Evolutionary conservation across 176 grass and related monocot genomes (phyloP), one percentile per base, ranked within the genome.

Genomic region (Echinochloa phyllopogon): DNA sequence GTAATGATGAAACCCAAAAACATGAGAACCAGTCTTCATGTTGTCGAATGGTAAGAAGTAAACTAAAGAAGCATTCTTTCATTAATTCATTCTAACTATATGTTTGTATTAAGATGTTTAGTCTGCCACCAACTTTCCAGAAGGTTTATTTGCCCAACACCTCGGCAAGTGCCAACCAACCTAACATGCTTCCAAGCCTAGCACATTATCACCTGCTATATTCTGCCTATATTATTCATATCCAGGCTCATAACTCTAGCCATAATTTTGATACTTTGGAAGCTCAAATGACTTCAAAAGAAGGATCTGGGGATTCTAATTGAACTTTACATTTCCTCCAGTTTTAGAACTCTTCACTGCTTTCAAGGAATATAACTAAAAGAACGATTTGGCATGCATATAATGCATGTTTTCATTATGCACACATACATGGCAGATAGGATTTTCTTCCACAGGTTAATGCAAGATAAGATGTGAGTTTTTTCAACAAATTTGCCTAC

Each of bases 131-230:
- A 76, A 45, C 47, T 59, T 58, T 82, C 48, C 70, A 68, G 65
- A 25, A 87, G 4, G 5, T 52, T 62, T 64, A 72, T 65, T 49
- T 27, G 8, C 44, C 20, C 8, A 78, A 57, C 18, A 58, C 25
- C 16, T 17, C 17, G 62, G 41, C 73, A 77, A 10, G 73, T 57
- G 62, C 10, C 17, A 77, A 79, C 18, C 15, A 80, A 73, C 44
- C 43, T 60, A 86, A 43, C 67, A 80, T 52, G 66, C 25, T 51
- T 79, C 36, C 76, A 13, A 4, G 25, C 76, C 52, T 24, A 51
- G 50, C 8, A n/a, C 36, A 10, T 21, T 80, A 40, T n/a, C 38
- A 36, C 29, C 33, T 64, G 29, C 17, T 25, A 65, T 74, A 62
- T 33, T 79, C 75, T 63, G 3, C 27, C 58, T 63, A 25, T 27